Percentiles rank a stretch among this genome's conserved stretches.
Conservation (phyloP, 495 filamentous ascomycete genomes). For the Aspergillus taichungensis region DNA sequence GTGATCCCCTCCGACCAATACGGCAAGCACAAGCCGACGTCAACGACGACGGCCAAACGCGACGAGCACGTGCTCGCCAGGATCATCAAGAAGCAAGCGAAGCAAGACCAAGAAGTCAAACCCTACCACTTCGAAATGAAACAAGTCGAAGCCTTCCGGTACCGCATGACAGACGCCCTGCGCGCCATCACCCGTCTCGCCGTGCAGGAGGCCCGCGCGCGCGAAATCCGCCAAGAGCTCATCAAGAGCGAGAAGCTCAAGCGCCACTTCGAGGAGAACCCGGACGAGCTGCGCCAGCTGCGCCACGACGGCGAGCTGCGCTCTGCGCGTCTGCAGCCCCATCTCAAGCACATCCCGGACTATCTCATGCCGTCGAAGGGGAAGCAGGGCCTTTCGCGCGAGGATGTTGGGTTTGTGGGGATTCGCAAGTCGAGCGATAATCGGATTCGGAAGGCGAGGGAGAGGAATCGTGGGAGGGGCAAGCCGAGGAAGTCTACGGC, state of each 20-base stretch:
- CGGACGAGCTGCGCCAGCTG: constrained; percentile 74
- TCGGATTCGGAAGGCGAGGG: constrained; percentile 63
- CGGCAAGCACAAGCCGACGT: constrained; percentile 84
- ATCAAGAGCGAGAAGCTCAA: constrained; percentile 88
- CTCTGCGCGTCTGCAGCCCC: constrained; percentile 68
- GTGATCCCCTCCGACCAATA: constrained; percentile 71
- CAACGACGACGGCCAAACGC: constrained; percentile 56
- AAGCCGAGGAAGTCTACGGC: constrained; percentile 43
- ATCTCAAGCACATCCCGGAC: constrained; percentile 91
- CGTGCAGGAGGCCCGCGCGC: constrained; percentile 78
- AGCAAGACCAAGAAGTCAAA: constrained; percentile 67
- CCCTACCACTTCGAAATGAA: constrained; percentile 93
- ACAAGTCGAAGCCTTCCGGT: constrained; percentile 85
- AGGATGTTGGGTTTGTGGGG: constrained; percentile 62
- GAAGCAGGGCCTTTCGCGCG: constrained; percentile 51
- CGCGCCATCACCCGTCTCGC: constrained; percentile 73
- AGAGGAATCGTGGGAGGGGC: constrained; percentile 47
- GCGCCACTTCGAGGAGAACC: constrained; percentile 95
- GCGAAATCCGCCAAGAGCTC: constrained; percentile 81
- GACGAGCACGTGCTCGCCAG: constrained; percentile 76
- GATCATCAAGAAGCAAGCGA: constrained; percentile 62
- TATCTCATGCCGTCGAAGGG: constrained; percentile 83
- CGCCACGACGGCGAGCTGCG: constrained; percentile 85
- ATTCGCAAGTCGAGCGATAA: constrained; percentile 66
- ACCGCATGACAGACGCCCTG: constrained; percentile 86